These are phyloP conservation scores for Tritrichomonas musculus DNA, from an alignment of 208 protist species.

Conservation along the genomic window DNA sequence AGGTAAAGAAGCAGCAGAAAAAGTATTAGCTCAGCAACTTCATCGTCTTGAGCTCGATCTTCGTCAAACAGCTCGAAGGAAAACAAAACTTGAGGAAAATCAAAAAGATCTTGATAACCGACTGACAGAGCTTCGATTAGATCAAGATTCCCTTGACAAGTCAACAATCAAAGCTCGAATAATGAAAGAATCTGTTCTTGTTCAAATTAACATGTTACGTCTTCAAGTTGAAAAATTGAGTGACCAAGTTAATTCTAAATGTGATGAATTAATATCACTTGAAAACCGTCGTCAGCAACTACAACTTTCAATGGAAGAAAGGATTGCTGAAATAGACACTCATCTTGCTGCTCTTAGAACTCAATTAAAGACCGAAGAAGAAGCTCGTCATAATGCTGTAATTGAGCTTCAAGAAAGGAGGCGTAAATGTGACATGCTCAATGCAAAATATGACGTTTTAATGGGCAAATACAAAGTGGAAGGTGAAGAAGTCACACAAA, in stretches of 20 bases:
- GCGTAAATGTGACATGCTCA: not conserved
- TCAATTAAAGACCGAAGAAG: conserved; percentile 29
- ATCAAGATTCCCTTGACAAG: conserved; percentile 4
- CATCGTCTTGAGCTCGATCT: not conserved
- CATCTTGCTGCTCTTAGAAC: not conserved
- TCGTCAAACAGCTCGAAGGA: not conserved
- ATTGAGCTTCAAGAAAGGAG: not conserved
- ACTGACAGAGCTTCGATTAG: not conserved
- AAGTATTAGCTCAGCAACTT: not conserved
- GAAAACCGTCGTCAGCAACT: not conserved
- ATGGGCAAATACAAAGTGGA: conserved; percentile 35
- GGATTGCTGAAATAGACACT: not conserved
- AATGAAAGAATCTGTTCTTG: not conserved
- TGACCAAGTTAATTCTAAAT: conserved; percentile 12
- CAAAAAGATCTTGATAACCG: not conserved
- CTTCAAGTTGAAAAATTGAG: conserved; percentile 24
- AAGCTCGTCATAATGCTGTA: not conserved
- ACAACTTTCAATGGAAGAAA: not conserved
- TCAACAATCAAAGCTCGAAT: not conserved
- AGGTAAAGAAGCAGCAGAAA: not conserved
- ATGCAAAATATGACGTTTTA: not conserved
- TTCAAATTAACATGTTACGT: conserved; percentile 9
- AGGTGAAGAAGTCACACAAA: conserved; percentile 21
- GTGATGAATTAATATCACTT: conserved; percentile 25
- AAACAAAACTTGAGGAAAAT: not conserved